phyloP scores from a whole-genome alignment of 768 basidiomycete genomes.

The Boletales sp. region DNA sequence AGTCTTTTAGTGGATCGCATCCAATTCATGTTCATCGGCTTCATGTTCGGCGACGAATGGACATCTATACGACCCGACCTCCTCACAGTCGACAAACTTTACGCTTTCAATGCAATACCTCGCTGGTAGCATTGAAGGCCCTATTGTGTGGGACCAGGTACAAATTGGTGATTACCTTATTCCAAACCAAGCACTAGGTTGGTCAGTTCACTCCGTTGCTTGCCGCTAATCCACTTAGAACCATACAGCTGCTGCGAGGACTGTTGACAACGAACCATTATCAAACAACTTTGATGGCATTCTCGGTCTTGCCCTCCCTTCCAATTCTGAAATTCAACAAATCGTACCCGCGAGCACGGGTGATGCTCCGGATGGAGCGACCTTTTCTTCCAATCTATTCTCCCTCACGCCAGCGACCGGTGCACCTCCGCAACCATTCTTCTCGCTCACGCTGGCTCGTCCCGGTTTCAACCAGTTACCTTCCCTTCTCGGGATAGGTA shows the following conservation, averaged over 20 bases:
- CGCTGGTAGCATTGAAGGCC: constrained; percentile 53
- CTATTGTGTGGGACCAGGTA: constrained; percentile 68
- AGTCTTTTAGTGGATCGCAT: constrained; percentile 64
- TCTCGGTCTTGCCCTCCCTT: constrained; percentile 72
- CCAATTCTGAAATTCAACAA: constrained; percentile 62
- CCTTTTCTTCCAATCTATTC: constrained; percentile 68
- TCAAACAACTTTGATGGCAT: constrained; percentile 57
- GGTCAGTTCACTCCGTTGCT: constrained; percentile 8
- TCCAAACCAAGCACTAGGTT: constrained; percentile 67
- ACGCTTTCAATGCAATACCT: constrained; percentile 57
- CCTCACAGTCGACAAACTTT: constrained; percentile 39
- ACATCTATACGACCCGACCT: constrained; percentile 54
- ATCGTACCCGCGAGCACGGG: constrained; percentile 45
- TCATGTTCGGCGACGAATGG: constrained; percentile 46
- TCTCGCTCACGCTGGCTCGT: constrained; percentile 64
- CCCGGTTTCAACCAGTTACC: constrained; percentile 59
- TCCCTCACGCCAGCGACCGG: constrained; percentile 51
- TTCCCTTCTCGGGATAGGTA: constrained; percentile 64
- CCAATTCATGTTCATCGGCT: constrained; percentile 56
- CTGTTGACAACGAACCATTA: constrained; percentile 56
- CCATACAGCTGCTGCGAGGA: constrained; percentile 52
- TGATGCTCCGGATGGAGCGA: constrained; percentile 60
- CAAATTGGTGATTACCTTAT: constrained; percentile 62
- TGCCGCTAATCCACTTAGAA: neutral
- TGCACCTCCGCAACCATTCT: constrained; percentile 59